Evolutionary conservation across 1,284 basidiomycete species (phyloP), one percentile per base, ranked within the genome.

Genomic region (Mycosarcoma maydis): DNA sequence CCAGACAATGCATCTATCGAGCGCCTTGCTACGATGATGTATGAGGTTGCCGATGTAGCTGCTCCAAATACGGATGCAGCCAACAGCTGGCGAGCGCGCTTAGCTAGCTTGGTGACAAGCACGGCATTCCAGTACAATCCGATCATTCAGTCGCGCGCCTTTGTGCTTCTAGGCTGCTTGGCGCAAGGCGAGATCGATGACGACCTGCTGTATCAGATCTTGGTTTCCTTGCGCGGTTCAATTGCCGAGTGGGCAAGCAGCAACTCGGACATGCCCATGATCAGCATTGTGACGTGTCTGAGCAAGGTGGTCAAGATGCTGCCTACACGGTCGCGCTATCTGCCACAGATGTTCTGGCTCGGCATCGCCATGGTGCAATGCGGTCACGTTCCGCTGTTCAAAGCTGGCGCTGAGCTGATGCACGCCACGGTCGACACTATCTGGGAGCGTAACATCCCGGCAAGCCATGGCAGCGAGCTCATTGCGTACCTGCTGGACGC

Each of bases 91-190:
- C 87, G 91, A 56, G 92, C 93, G 23, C 86, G 94, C 34, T 93
- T 94, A 91, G 92, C 94, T 88, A 90, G 92, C 51, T 83, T 97
- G 50, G 88, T 94, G n/a, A 91, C 92, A 0, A 89, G 92, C 2
- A 92, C 90, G 0, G 92, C 93, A 19, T 96, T 97, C 85, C 94
- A 96, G 81, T 87, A 92, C 56, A 93, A 92, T 13, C 91, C 92
- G 0, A 89, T 91, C 17, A 88, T 94, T 23, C 94, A 96, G 81
- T 89, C 91, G 39, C 89, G 92, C 17, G 91, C 92, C 0, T 95
- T 96, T 80, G 88, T 92, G 26, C 88, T 91, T 3, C 87, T 97
- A 13, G 92, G 92, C 4, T 86, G 88, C 34, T 85, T 97, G 19
- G 88, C 87, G 10, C 86, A 89, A 2, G 90, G 73, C 22, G 75